A percentile compares a stretch with the other conserved stretches of the same genome.
Conservation (phyloP, 176 grass and related monocot species). For the Lolium rigidum region DNA sequence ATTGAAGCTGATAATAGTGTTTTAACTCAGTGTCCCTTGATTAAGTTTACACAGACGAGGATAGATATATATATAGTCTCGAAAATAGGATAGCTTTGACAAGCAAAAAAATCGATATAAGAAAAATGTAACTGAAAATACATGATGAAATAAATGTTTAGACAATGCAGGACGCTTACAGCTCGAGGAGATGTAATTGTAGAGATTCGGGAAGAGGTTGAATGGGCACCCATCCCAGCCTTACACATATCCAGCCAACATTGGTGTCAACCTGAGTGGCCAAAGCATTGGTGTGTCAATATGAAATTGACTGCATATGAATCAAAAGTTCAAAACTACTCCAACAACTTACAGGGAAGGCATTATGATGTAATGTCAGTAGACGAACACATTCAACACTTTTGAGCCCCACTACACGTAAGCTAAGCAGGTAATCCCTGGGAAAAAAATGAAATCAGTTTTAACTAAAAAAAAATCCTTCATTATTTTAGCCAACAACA, state of each 20-base stretch:
- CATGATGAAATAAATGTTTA: slow-evolving; percentile 25
- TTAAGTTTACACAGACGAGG: too few species aligned
- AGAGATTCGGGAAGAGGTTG: slow-evolving; percentile 93
- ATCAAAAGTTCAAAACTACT: slow-evolving; percentile 17
- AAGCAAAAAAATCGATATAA: slow-evolving; percentile 32
- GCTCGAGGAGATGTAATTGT: slow-evolving; percentile 91
- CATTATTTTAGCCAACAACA: too few species aligned
- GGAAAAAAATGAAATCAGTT: too few species aligned
- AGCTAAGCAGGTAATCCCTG: too few species aligned
- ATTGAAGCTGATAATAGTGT: too few species aligned
- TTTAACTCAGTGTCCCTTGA: too few species aligned
- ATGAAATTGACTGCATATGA: slow-evolving; percentile 30
- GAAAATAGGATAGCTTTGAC: slow-evolving; percentile 84
- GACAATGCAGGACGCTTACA: slow-evolving; percentile 61
- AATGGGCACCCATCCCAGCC: slow-evolving; percentile 96
- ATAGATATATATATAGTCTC: slow-evolving; percentile 60
- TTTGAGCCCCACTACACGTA: too few species aligned
- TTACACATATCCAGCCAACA: slow-evolving; percentile 95
- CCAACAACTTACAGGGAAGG: too few species aligned
- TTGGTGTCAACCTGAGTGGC: slow-evolving; percentile 87
- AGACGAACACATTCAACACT: too few species aligned
- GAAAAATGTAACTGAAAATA: slow-evolving; percentile 34
- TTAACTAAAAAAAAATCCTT: too few species aligned
- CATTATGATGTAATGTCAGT: too few species aligned
- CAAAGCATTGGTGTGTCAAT: slow-evolving; percentile 48